Base-by-base conservation (phyloP, 2,329 filamentous ascomycete genomes). In the Monosporascus sp. region DNA sequence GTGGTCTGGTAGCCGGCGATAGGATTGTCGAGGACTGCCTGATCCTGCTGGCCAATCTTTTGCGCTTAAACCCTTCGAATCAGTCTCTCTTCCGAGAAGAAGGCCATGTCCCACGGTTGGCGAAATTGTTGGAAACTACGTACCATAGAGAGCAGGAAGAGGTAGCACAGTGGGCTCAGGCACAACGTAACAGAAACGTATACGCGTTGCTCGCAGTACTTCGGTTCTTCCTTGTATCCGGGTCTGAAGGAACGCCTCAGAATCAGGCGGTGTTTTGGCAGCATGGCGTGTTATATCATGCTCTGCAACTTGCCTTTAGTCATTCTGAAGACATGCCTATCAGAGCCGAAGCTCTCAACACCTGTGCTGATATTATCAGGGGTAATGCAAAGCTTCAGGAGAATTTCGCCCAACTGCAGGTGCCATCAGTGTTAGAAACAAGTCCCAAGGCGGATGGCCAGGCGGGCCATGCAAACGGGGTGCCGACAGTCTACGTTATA, bases 71-170 rank as follows among this genome's bases (percentile, higher is more conserved):
- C 66, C 76, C 85, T 2, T 94, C 92, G 2, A 99, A 99, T 65
- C 94, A 99, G 70, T 90, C 90, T 11, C 85, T 93, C 52, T 97
- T 99, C 69, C 83, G 93, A 52, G 94, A 99, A 68, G 93, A 89
- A 45, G 91, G 90, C 1, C 92, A 87, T 64, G 84, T 96, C 15
- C 79, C 81, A 22, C 86, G 85, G 60, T 75, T 97, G 47, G 80
- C 85, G 17, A 80, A 80, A 38, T 75, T 97, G 37, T 75, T 96
- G 20, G 78, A 81, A 63, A 77, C 81, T 58, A 76, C 80, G 50
- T 74, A 80, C 55, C 72, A 79, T 60, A 75, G 79, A 39, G 73
- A 78, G 18, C 77, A 78, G 24, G 76, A 79, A 48, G 82, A 85
- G 56, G 77, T 89, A 52, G 87, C 87, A 14, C 78, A 82, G 24